phyloP scores from a whole-genome alignment of 441 rosid species.

The Lagerstroemia fauriei region DNA sequence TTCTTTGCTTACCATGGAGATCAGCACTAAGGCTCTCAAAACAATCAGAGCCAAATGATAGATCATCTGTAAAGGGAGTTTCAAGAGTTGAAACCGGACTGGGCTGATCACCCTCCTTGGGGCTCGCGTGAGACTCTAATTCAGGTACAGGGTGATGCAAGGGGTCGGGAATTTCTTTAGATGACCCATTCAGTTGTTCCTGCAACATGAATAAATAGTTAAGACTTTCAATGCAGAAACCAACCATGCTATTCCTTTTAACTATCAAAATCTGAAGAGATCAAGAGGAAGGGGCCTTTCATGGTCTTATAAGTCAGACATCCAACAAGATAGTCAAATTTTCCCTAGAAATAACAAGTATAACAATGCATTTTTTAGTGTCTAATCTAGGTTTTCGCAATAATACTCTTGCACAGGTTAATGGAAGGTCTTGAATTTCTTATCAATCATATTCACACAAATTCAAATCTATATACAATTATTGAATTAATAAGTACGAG shows the following conservation, averaged over 20 bases:
- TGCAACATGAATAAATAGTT: slow-evolving; percentile 35
- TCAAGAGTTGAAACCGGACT: slow-evolving; percentile 92
- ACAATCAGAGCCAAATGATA: slow-evolving; percentile 80
- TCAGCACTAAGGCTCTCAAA: slow-evolving; percentile 86
- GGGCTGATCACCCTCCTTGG: slow-evolving; percentile 86
- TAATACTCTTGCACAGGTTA: not conserved
- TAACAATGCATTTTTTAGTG: not conserved
- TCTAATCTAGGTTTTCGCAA: not conserved
- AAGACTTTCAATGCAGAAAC: slow-evolving; percentile 1
- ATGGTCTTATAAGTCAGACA: not conserved
- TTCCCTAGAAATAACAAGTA: not conserved
- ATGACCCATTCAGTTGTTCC: slow-evolving; percentile 47
- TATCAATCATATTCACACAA: not conserved
- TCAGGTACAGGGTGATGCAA: slow-evolving; percentile 45
- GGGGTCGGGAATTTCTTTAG: slow-evolving; percentile 37
- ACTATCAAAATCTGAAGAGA: not conserved
- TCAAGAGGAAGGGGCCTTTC: not conserved
- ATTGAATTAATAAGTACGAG: not conserved
- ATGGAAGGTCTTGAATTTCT: not conserved
- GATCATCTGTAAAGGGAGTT: slow-evolving; percentile 70
- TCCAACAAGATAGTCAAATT: not conserved
- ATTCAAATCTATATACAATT: not conserved
- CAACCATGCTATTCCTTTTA: not conserved
- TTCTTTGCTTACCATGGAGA: slow-evolving; percentile 67
- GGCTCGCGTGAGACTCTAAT: slow-evolving; percentile 51